These are phyloP conservation scores for Haematococcus lacustris DNA, from an alignment of 139 green algal species.

Conservation along the genomic window DNA sequence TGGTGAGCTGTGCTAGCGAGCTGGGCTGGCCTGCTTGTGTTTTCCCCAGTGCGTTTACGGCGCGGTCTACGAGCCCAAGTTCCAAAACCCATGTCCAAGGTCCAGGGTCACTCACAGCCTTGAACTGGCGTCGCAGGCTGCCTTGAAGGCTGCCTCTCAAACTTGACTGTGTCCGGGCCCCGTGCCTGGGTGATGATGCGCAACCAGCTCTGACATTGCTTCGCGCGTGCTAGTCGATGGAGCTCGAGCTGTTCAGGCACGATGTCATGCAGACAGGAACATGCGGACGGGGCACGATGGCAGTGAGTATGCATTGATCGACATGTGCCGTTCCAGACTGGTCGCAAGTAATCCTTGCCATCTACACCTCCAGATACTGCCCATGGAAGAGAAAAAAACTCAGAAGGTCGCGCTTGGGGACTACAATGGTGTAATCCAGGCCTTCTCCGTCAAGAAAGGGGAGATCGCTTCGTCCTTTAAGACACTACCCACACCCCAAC, in stretches of 20 bases:
- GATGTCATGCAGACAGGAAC: conserved; percentile 48
- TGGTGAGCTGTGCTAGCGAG: too few species aligned
- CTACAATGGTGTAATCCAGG: conserved; percentile 51
- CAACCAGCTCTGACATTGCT: too few species aligned
- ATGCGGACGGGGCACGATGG: conserved; percentile 32
- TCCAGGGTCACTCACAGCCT: too few species aligned
- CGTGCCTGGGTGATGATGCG: too few species aligned
- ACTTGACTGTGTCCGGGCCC: too few species aligned
- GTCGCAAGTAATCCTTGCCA: not conserved
- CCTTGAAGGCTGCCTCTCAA: too few species aligned
- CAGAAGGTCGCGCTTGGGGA: conserved; percentile 67
- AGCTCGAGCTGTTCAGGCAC: conserved; percentile 49
- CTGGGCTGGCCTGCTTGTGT: too few species aligned
- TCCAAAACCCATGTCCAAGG: too few species aligned
- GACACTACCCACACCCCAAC: conserved; percentile 30
- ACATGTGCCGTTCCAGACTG: not conserved
- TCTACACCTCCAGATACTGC: conserved; percentile 42
- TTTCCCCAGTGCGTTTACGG: too few species aligned
- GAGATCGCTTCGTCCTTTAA: conserved; percentile 55
- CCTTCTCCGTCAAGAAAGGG: conserved; percentile 51
- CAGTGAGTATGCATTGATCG: conserved; percentile 16
- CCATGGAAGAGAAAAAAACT: conserved; percentile 49
- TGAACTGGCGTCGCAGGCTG: too few species aligned
- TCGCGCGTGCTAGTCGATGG: too few species aligned
- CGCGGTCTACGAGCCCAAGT: too few species aligned